These are phyloP conservation scores for Neofusicoccum laricinum DNA, from an alignment of 2,329 filamentous ascomycete genomes.

Conservation along the genomic window DNA sequence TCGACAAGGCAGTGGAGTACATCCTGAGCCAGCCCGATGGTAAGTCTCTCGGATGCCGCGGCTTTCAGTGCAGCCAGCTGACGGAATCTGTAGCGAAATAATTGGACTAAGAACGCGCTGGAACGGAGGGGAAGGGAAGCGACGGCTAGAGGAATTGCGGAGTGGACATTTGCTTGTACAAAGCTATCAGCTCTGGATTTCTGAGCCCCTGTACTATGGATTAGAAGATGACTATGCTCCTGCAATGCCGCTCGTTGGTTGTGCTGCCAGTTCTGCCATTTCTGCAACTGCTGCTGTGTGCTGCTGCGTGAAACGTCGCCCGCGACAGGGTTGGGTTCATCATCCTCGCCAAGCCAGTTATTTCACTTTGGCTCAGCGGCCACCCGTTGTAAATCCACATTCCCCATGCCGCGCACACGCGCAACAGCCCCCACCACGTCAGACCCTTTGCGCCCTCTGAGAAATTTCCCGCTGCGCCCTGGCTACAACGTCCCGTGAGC, in stretches of 20 bases:
- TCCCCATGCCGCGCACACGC: slow-evolving; percentile 5
- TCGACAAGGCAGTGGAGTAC: slow-evolving; percentile 93
- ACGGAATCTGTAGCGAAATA: slow-evolving; percentile 32
- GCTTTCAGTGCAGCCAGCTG: slow-evolving; percentile 20
- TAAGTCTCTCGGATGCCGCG: slow-evolving; percentile 45
- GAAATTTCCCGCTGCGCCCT: background rate
- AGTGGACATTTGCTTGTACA: slow-evolving; percentile 25
- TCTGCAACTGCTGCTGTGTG: background rate
- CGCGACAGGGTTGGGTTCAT: slow-evolving; percentile 3
- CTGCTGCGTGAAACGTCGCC: slow-evolving; percentile 15
- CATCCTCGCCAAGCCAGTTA: slow-evolving; percentile 14
- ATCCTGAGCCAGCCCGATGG: slow-evolving; percentile 91
- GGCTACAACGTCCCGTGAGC: background rate
- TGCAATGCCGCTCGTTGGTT: background rate
- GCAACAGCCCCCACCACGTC: slow-evolving; percentile 5
- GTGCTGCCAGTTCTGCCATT: background rate
- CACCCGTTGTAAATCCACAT: slow-evolving; percentile 7
- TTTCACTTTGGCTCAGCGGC: background rate
- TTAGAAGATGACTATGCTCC: slow-evolving; percentile 27
- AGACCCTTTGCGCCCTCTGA: background rate
- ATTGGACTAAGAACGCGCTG: slow-evolving; percentile 20
- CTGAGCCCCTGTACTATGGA: slow-evolving; percentile 32
- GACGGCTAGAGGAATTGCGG: slow-evolving; percentile 21
- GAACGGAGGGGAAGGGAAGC: slow-evolving; percentile 12
- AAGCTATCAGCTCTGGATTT: slow-evolving; percentile 31